Evolutionary conservation across 345 rosid species (phyloP), one percentile per base, ranked within the genome.

Genomic region (Bruguiera parviflora): DNA sequence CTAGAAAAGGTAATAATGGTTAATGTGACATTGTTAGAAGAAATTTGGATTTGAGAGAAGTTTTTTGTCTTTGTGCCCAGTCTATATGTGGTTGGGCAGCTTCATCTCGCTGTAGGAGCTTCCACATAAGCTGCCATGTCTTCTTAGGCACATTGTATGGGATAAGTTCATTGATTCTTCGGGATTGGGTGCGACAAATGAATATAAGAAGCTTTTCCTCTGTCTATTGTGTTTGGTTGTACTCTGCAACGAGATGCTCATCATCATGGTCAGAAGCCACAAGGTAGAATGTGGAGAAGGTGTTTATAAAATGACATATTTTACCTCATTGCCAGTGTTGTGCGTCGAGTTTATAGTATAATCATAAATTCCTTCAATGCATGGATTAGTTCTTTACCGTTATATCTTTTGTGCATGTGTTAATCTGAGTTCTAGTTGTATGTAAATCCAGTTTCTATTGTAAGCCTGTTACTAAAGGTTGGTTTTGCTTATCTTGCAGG

Each of bases 401-500:
- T 43, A 31, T 32, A 22, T 21, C 39, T 47, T 22, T 31, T 32
- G 47, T 67, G 62, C 39, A 10, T 35, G 7, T 16, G 49, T 5
- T 20, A 46, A n/a, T 32, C 49, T 55, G 55, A 49, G 57, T 43
- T 25, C n/a, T 52, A 11, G 25, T 62, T 56, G 29, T 59, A n/a
- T 58, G 43, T 1, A 61, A 68, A 52, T 29, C 33, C 58, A 43
- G 24, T 51, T 69, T 62, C 67, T 28, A 19, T 57, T 64, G 43
- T 37, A 59, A 70, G 57, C 35, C 65, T 15, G 58, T 16, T 24
- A 22, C 53, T 68, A 47, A 73, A 61, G 64, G 68, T 58, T 51
- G 63, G 61, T 27, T 53, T 71, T 59, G 52, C 61, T 71, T 72
- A 53, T 73, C 37, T 78, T 83, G 80, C 82, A 95, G 99, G 96